These are phyloP conservation scores for Hyaloscypha variabilis DNA, from an alignment of 495 filamentous ascomycete genomes.

Conservation along the genomic window DNA sequence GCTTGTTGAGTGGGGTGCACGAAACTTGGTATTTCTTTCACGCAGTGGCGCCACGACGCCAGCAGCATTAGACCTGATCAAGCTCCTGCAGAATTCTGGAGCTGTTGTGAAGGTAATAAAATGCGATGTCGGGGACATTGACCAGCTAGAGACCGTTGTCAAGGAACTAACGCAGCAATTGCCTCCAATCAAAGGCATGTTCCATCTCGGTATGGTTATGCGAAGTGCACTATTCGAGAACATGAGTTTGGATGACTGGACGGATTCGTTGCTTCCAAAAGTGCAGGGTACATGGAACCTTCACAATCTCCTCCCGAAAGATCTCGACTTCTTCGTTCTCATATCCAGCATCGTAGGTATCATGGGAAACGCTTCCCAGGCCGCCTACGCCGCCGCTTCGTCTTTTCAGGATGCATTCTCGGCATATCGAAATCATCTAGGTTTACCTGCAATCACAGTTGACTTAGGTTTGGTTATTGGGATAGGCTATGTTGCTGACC, in stretches of 20 bases:
- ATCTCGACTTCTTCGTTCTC: conserved; percentile 68
- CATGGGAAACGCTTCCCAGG: conserved; percentile 62
- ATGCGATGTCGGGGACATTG: conserved; percentile 43
- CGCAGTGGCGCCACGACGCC: conserved; percentile 45
- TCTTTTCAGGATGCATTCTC: conserved; percentile 60
- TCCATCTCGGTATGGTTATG: conserved; percentile 56
- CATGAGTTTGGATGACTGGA: conserved; percentile 54
- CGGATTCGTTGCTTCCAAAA: conserved; percentile 53
- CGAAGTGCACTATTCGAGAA: conserved; percentile 58
- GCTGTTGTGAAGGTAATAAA: conserved; percentile 31
- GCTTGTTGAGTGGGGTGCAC: conserved; percentile 62
- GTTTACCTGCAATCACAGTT: conserved; percentile 52
- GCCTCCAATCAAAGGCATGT: conserved; percentile 55
- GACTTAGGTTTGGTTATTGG: conserved; percentile 49
- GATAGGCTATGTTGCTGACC: conserved; percentile 31
- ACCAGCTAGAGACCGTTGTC: conserved; percentile 22
- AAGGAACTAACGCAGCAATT: conserved; percentile 25
- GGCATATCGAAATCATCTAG: conserved; percentile 46
- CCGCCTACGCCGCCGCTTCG: conserved; percentile 68
- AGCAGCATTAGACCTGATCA: conserved; percentile 23
- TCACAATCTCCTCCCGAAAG: conserved; percentile 47
- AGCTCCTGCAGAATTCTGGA: conserved; percentile 16
- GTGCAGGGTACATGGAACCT: conserved; percentile 60
- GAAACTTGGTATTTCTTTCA: conserved; percentile 59
- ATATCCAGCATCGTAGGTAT: conserved; percentile 63